phyloP scores from a whole-genome alignment of 352 stramenopile species.

The Peronospora destructor region DNA sequence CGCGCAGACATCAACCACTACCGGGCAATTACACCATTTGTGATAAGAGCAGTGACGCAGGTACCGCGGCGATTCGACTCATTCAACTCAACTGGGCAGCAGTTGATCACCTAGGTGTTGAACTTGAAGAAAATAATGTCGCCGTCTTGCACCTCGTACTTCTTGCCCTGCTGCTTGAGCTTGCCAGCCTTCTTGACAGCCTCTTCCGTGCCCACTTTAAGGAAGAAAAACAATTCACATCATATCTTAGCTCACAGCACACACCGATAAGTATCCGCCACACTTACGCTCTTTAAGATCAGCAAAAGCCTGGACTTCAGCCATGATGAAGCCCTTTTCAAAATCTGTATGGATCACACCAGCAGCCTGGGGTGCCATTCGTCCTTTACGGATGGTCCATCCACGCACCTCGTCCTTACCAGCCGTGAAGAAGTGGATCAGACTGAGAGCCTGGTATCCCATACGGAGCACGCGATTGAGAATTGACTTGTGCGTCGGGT shows the following conservation, averaged over 20 bases:
- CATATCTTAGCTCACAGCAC: conserved; percentile 6
- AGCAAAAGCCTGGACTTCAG: conserved; percentile 84
- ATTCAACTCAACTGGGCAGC: conserved; percentile 16
- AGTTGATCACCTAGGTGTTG: conserved; percentile 71
- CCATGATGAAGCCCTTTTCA: conserved; percentile 99
- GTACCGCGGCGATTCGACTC: conserved; percentile 7
- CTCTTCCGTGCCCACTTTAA: conserved; percentile 72
- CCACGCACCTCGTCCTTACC: conserved; percentile 97
- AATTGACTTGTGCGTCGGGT: conserved; percentile 85
- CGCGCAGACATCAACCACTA: conserved; percentile 64
- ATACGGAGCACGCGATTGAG: conserved; percentile 97
- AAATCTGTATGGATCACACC: conserved; percentile 99
- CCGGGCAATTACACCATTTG: conserved; percentile 91
- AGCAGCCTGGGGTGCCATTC: conserved; percentile 94
- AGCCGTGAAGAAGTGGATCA: conserved; percentile 99
- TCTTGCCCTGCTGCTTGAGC: conserved; percentile 87
- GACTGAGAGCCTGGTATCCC: conserved; percentile 95
- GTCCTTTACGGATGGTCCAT: conserved; percentile 98
- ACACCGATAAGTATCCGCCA: background rate
- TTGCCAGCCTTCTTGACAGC: conserved; percentile 87
- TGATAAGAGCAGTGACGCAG: conserved; percentile 21
- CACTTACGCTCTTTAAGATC: conserved; percentile 85
- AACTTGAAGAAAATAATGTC: conserved; percentile 92
- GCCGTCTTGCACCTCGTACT: conserved; percentile 85
- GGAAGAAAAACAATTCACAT: background rate